Conservation (phyloP, 1,284 basidiomycete genomes). For the Melampsora abietis-canadensis region DNA sequence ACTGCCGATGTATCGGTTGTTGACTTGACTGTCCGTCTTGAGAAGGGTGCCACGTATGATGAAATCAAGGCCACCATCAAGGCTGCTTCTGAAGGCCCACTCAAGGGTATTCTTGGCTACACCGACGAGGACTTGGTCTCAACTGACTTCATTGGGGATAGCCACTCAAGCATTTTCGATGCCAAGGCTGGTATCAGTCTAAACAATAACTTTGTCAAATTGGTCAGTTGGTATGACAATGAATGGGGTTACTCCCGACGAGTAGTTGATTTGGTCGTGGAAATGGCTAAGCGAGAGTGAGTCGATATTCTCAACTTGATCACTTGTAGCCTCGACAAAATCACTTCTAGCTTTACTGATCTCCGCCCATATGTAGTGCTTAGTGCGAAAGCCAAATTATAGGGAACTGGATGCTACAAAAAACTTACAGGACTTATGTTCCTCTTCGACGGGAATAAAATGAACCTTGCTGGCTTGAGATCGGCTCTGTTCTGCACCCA, state of each 20-base stretch:
- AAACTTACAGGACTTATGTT: too few relatives aligned
- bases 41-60: conserved; percentile 67
- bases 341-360: conserved; percentile 8
- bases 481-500: too few relatives aligned
- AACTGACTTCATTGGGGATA: conserved; percentile 82
- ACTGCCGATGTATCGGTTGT: conserved; percentile 97
- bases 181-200: conserved; percentile 88
- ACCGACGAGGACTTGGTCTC: conserved; percentile 94
- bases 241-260: conserved; percentile 95
- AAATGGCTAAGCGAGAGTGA: conserved; percentile 62
- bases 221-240: conserved; percentile 78
- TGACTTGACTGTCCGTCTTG: conserved; percentile 89
- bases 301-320: neutral
- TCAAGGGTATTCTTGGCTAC: conserved; percentile 84
- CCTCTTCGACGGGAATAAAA: too few relatives aligned
- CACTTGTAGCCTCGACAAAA: neutral
- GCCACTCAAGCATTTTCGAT: conserved; percentile 75
- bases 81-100: conserved; percentile 69
- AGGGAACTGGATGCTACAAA: neutral
- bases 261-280: conserved; percentile 84
- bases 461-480: too few relatives aligned
- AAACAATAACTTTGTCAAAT: conserved; percentile 91
- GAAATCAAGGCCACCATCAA: conserved; percentile 86
- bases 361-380: conserved; percentile 31
- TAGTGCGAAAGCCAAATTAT: conserved; percentile 33